Percentiles rank a stretch among this genome's conserved stretches.
phyloP scores from a whole-genome alignment of 208 protist genomes.

The Leishmania aethiopica region DNA sequence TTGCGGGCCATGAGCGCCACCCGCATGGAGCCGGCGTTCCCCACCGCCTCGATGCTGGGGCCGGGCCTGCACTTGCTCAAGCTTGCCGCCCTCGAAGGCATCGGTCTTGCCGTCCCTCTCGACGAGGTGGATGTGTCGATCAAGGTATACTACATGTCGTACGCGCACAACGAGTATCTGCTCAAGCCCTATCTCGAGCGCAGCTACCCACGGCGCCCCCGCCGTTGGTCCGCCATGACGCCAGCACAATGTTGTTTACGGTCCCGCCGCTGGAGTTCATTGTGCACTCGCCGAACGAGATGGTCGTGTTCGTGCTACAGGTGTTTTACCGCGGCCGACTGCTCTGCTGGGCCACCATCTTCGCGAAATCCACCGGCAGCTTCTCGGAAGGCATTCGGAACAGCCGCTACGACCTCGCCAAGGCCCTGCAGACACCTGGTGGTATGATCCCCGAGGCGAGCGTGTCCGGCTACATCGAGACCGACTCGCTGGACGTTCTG shows the following conservation, averaged over 20 bases:
- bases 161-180: slow-evolving; percentile 40
- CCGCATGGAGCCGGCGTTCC: slow-evolving; percentile 32
- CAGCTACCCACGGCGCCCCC: slow-evolving; percentile 29
- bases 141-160: slow-evolving; percentile 66
- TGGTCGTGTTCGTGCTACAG: slow-evolving; percentile 62
- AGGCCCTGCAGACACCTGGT: slow-evolving; percentile 40
- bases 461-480: slow-evolving; percentile 48
- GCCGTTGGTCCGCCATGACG: slow-evolving; percentile 31
- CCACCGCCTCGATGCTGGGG: slow-evolving; percentile 32
- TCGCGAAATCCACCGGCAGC: slow-evolving; percentile 25
- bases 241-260: slow-evolving; percentile 42
- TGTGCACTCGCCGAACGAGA: slow-evolving; percentile 40
- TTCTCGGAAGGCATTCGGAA: slow-evolving; percentile 56
- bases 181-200: slow-evolving; percentile 47
- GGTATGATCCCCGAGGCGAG: slow-evolving; percentile 34
- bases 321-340: slow-evolving; percentile 42
- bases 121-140: slow-evolving; percentile 47
- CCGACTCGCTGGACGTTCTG: slow-evolving; percentile 36
- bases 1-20: slow-evolving; percentile 16
- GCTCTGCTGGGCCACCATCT: slow-evolving; percentile 64
- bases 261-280: slow-evolving; percentile 50
- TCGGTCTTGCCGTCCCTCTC: slow-evolving; percentile 56
- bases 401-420: slow-evolving; percentile 49
- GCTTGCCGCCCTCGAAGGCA: slow-evolving; percentile 45
- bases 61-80: slow-evolving; percentile 45